Evolutionary conservation across 495 filamentous ascomycete genomes (phyloP).

Genomic region (Penicillium cinerascens): DNA sequence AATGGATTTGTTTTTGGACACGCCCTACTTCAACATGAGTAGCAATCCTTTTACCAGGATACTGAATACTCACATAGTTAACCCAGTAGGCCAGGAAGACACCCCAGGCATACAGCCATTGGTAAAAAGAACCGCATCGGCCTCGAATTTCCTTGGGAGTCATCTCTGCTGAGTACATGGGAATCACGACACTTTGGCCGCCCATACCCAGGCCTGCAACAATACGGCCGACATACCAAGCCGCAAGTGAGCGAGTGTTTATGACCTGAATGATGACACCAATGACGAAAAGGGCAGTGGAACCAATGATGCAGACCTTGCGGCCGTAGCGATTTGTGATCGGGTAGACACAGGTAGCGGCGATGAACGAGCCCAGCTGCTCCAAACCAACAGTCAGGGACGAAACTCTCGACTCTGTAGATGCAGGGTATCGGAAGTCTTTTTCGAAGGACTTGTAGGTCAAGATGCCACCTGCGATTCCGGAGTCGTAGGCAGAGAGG

Average conservation of each 20-base stretch:
- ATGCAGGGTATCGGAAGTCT: constrained; percentile 27
- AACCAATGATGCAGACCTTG: constrained; percentile 38
- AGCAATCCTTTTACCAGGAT: background rate
- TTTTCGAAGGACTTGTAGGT: constrained; percentile 34
- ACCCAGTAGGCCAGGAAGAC: constrained; percentile 53
- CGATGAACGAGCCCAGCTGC: constrained; percentile 43
- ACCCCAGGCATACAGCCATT: constrained; percentile 51
- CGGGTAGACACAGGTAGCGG: constrained; percentile 46
- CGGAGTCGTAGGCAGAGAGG: constrained; percentile 37
- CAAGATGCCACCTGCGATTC: constrained; percentile 36
- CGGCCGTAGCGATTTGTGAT: constrained; percentile 44
- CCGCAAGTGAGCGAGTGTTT: constrained; percentile 37
- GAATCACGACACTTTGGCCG: constrained; percentile 52
- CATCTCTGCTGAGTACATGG: constrained; percentile 56
- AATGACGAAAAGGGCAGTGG: constrained; percentile 42
- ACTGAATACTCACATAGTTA: constrained; percentile 36
- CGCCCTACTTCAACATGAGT: constrained; percentile 11
- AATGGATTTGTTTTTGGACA: constrained; percentile 46
- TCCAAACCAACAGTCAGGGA: constrained; percentile 44
- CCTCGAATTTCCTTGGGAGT: constrained; percentile 53
- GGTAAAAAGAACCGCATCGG: constrained; percentile 50
- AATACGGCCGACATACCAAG: constrained; percentile 48
- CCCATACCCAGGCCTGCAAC: constrained; percentile 56
- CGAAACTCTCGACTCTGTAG: constrained; percentile 32
- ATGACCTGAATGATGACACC: constrained; percentile 46